Conservation (phyloP, 2,329 filamentous ascomycete genomes). For the Pseudogymnoascus sp. region DNA sequence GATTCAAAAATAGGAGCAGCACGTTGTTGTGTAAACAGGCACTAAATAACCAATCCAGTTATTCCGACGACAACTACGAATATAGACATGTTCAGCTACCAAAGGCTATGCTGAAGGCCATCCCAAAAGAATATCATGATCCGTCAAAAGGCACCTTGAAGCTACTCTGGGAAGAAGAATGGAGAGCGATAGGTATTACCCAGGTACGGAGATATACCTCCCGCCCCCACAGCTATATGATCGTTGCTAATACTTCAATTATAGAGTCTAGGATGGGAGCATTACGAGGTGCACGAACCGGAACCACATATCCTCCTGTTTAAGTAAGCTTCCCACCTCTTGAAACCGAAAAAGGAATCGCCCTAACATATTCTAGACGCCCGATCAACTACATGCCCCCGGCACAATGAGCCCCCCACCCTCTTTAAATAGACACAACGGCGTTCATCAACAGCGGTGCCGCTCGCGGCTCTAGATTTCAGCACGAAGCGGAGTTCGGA, state of each 20-base stretch:
- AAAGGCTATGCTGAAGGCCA: constrained; percentile 96
- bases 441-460: constrained; percentile 4
- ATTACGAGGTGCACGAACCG: constrained; percentile 98
- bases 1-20: background rate
- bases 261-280: constrained; percentile 96
- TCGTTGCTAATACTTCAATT: constrained; percentile 3
- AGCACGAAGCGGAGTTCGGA: constrained; percentile 4
- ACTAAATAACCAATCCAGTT: constrained; percentile 46
- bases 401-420: background rate
- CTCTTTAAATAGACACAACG: background rate
- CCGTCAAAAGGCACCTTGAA: constrained; percentile 84
- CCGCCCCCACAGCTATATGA: constrained; percentile 10
- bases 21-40: background rate
- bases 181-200: constrained; percentile 93
- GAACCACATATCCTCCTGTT: constrained; percentile 97
- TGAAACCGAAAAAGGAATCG: background rate
- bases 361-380: background rate
- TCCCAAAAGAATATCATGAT: constrained; percentile 92
- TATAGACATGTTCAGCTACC: constrained; percentile 97
- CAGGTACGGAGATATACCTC: constrained; percentile 52
- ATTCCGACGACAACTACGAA: constrained; percentile 86
- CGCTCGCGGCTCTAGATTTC: constrained; percentile 5
- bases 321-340: constrained; percentile 54
- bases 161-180: constrained; percentile 96
- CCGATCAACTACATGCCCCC: constrained; percentile 3